phyloP scores from a whole-genome alignment of 1,139 yeast species.

The Saccharomycopsis hybrid region DNA sequence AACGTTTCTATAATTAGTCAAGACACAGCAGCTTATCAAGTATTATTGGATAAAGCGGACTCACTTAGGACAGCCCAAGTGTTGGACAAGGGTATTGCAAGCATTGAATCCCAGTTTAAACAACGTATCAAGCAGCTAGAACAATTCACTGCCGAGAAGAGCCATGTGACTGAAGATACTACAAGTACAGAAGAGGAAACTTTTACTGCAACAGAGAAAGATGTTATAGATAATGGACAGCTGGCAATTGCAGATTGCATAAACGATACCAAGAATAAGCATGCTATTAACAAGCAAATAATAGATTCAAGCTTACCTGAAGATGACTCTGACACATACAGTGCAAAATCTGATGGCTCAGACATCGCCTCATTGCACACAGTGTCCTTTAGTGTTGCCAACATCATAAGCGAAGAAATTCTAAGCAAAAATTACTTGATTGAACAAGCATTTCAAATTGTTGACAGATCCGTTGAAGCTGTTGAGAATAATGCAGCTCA shows the following conservation, averaged over 20 bases:
- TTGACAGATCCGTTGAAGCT: neutral
- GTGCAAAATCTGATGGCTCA: neutral
- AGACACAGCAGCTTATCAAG: neutral
- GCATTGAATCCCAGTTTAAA: neutral
- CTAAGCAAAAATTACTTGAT: conserved; percentile 8
- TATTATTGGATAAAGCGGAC: neutral
- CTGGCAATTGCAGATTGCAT: neutral
- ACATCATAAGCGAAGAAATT: conserved; percentile 1
- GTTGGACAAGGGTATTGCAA: too few species aligned
- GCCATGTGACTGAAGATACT: neutral
- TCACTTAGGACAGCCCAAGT: neutral
- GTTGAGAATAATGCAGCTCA: neutral
- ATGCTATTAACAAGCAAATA: too few species aligned
- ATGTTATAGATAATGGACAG: too few species aligned
- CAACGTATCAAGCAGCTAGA: neutral
- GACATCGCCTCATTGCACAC: neutral
- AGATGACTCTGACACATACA: too few species aligned
- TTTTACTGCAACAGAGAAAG: too few species aligned
- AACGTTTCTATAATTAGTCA: neutral
- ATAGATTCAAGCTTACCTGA: too few species aligned
- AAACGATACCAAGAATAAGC: neutral
- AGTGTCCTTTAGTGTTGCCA: neutral
- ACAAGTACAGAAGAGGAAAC: neutral
- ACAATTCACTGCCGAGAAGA: neutral
- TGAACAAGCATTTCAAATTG: neutral